Evolutionary conservation across 2,329 filamentous ascomycete species (phyloP).

Genomic region (Phialocephala subalpina): DNA sequence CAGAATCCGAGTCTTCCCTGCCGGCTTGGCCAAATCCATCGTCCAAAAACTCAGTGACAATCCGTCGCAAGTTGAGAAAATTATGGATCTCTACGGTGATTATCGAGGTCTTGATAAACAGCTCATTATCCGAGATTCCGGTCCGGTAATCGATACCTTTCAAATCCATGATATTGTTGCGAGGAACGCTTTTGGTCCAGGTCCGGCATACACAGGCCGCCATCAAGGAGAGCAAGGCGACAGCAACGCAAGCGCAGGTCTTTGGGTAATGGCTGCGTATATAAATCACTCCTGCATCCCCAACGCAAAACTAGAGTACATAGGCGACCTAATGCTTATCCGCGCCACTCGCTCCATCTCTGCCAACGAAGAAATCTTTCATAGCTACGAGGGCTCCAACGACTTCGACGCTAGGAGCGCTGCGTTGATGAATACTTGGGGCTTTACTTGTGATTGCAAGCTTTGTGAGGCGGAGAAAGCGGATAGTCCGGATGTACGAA

Average conservation of each 20-base stretch:
- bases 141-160: conserved; percentile 57
- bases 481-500: not conserved
- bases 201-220: not conserved
- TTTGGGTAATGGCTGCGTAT: conserved; percentile 57
- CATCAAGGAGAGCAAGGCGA: not conserved
- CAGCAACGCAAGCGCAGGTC: conserved; percentile 41
- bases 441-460: conserved; percentile 51
- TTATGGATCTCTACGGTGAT: conserved; percentile 42
- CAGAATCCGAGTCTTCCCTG: conserved; percentile 22
- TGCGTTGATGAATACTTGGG: conserved; percentile 47
- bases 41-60: conserved; percentile 47
- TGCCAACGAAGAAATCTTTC: conserved; percentile 54
- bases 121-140: conserved; percentile 43
- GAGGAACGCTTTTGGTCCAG: conserved; percentile 52
- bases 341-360: conserved; percentile 55
- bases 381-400: conserved; percentile 47
- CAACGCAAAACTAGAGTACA: conserved; percentile 57
- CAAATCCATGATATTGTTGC: conserved; percentile 52
- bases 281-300: conserved; percentile 61
- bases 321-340: conserved; percentile 62
- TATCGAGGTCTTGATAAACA: conserved; percentile 33
- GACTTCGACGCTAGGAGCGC: conserved; percentile 39
- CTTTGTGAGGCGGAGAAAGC: conserved; percentile 16
- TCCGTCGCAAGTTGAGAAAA: conserved; percentile 42
- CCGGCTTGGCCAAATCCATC: conserved; percentile 28